These are phyloP conservation scores for Hirschioporus abietinus DNA, from an alignment of 768 basidiomycete species.

Conservation along the genomic window DNA sequence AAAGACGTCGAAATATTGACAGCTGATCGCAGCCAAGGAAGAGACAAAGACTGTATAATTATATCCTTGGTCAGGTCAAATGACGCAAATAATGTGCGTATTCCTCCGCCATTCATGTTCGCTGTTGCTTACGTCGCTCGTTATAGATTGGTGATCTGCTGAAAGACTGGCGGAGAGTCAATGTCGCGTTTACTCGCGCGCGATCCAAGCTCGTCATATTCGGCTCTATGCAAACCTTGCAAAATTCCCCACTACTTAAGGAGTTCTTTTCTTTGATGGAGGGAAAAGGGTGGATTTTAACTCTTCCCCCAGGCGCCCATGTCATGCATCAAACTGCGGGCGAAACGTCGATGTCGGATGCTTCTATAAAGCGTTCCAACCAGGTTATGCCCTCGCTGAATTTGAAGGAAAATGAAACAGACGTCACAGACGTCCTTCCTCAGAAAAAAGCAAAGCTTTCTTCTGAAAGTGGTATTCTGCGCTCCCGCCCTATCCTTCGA, in stretches of 20 bases:
- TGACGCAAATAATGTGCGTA: constrained; percentile 63
- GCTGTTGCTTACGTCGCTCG: background rate
- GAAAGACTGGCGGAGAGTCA: constrained; percentile 94
- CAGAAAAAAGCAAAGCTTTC: background rate
- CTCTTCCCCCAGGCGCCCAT: constrained; percentile 51
- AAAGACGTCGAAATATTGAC: constrained; percentile 79
- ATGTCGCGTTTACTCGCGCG: constrained; percentile 94
- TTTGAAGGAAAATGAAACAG: background rate
- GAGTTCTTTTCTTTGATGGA: constrained; percentile 81
- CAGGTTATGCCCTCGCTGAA: background rate
- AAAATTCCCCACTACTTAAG: constrained; percentile 50
- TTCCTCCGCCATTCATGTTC: background rate
- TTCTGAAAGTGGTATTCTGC: background rate
- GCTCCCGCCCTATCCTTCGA: background rate
- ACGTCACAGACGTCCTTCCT: background rate
- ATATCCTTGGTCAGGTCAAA: constrained; percentile 93
- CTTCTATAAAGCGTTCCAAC: background rate
- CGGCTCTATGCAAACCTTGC: constrained; percentile 78
- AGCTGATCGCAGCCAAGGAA: constrained; percentile 88
- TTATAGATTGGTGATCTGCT: constrained; percentile 86
- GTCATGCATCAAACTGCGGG: constrained; percentile 33
- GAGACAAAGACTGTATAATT: constrained; percentile 94
- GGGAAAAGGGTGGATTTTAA: constrained; percentile 62
- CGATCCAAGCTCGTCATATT: constrained; percentile 86
- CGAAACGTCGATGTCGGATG: background rate